phyloP scores from a whole-genome alignment of 331 rosid genomes.

The Malus hybrid region DNA sequence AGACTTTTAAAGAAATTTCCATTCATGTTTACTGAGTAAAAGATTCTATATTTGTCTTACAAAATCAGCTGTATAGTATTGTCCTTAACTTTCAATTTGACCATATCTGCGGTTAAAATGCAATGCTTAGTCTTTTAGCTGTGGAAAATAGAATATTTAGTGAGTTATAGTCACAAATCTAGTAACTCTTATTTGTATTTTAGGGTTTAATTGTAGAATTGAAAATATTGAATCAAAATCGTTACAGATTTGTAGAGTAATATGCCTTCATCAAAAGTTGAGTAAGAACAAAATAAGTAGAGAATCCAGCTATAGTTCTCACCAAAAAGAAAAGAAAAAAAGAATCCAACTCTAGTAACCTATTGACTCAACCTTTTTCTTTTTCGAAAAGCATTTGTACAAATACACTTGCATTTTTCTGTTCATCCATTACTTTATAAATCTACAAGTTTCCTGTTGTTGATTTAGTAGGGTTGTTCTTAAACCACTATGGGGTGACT shows the following conservation, averaged over 20 bases:
- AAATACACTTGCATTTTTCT: neutral
- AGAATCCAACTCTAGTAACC: neutral
- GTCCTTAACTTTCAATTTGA: neutral
- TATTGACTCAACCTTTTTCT: neutral
- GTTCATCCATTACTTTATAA: neutral
- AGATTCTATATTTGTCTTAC: neutral
- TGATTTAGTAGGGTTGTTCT: neutral
- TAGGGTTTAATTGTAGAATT: neutral
- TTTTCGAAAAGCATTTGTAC: neutral
- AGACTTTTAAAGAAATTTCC: neutral
- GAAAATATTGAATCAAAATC: neutral
- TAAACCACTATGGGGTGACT: too few species aligned
- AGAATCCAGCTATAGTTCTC: neutral
- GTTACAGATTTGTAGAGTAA: neutral
- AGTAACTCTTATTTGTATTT: too few species aligned
- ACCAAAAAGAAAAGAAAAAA: too few species aligned
- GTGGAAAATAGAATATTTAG: neutral
- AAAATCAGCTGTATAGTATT: neutral
- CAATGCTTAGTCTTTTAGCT: neutral
- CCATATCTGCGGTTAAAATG: too few species aligned
- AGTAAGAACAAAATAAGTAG: neutral
- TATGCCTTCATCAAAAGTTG: neutral
- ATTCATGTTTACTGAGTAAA: neutral
- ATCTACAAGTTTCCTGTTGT: neutral
- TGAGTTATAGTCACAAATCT: neutral